Conservation (phyloP, 2,329 filamentous ascomycete genomes). For the Talaromyces sp. region DNA sequence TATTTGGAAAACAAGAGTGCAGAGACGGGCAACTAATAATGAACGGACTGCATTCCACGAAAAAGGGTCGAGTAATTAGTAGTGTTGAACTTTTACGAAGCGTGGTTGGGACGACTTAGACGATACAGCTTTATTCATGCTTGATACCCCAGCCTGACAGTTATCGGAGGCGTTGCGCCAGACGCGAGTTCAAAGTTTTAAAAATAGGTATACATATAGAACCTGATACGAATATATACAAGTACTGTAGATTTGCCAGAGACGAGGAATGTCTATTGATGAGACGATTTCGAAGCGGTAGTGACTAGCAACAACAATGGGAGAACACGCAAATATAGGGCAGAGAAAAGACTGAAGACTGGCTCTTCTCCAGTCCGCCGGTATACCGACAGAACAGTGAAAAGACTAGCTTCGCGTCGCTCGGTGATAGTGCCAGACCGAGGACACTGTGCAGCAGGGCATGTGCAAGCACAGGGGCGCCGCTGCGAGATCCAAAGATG, state of each 20-base stretch:
- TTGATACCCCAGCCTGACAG: not conserved
- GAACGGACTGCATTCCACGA: not conserved
- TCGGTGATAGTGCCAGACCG: conserved; percentile 69
- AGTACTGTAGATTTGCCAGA: too few relatives aligned
- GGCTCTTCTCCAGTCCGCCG: conserved; percentile 54
- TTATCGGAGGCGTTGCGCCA: not conserved
- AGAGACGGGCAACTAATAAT: not conserved
- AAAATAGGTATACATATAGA: not conserved
- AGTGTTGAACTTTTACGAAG: too few relatives aligned
- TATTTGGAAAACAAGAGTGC: conserved; percentile 38
- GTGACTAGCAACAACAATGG: too few relatives aligned
- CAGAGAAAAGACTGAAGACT: too few relatives aligned
- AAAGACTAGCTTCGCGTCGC: conserved; percentile 62
- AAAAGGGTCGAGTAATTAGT: too few relatives aligned
- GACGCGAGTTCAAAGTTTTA: too few relatives aligned
- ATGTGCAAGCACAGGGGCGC: conserved; percentile 69
- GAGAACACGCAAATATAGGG: too few relatives aligned
- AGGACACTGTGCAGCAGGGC: conserved; percentile 62
- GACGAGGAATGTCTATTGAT: too few relatives aligned
- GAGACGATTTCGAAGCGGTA: too few relatives aligned
- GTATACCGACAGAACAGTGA: conserved; percentile 55
- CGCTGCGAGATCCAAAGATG: conserved; percentile 61
- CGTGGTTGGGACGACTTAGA: not conserved
- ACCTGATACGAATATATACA: not conserved
- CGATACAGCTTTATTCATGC: too few relatives aligned